Evolutionary conservation across 805 yeast genomes (phyloP).

Genomic region (Yarrowia osloensis): DNA sequence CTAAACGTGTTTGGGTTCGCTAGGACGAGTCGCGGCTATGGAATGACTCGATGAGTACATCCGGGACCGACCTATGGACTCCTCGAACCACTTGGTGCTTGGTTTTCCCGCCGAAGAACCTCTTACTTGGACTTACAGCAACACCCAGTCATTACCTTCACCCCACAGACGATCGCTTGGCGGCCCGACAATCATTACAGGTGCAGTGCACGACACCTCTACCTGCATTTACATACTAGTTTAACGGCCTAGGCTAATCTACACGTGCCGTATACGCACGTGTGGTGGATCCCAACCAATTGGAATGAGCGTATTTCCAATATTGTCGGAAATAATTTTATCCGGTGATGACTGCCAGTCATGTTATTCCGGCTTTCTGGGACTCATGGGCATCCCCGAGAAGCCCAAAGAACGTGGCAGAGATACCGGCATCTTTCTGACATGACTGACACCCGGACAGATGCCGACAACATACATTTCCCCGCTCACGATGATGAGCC

Average conservation of each 20-base stretch:
- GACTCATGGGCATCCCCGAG: background rate
- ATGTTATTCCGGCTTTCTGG: too few species aligned
- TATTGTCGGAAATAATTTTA: background rate
- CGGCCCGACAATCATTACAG: background rate
- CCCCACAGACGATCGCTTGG: background rate
- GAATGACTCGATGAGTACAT: background rate
- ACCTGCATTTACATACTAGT: background rate
- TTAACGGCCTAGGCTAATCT: slow-evolving; percentile 12
- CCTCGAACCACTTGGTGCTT: too few species aligned
- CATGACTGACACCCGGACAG: background rate
- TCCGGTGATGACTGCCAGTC: background rate
- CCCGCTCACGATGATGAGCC: background rate
- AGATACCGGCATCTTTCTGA: background rate
- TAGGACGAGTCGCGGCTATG: background rate
- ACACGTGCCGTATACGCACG: background rate
- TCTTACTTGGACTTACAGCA: too few species aligned
- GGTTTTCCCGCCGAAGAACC: too few species aligned
- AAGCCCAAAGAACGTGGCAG: background rate
- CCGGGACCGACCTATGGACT: background rate
- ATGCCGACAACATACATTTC: background rate
- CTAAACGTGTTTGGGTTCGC: background rate
- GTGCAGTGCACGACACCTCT: background rate
- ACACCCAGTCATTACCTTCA: background rate
- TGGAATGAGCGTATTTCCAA: background rate
- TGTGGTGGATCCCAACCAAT: background rate